Base-by-base conservation (phyloP, 306 rosid genomes). In the Delonix regia region DNA sequence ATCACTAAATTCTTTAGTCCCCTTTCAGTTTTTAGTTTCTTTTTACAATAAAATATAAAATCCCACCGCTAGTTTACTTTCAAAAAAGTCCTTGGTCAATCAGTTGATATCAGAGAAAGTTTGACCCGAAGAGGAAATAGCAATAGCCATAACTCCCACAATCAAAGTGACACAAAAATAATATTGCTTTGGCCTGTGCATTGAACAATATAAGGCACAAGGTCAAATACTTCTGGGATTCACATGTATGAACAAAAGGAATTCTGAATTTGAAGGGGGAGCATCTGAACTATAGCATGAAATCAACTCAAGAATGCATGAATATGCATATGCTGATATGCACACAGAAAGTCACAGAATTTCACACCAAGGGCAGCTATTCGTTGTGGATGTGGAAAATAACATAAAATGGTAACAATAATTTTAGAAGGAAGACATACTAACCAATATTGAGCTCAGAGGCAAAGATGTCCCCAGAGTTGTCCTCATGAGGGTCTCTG, bases 401-500 rank as follows among this genome's bases (percentile, higher is more conserved):
- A 19, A 15, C 12, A 27, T 24, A 16, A 80, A 75, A 39, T 60
- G 27, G 41, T 48, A 62, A 34, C 10, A 15, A 41, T 52, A n/a
- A 69, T 18, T 59, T 27, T 4, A 71, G 11, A 68, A 69, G 36
- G 47, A 64, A 60, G 64, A 67, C 25, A 80, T 59, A 85, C 93
- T 83, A 33, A 92, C 98, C 93, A 86, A 24, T 9, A 87, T 78
- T 45, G 89, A 79, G 63, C 80, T 80, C 70, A 92, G 72, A 56
- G 96, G 96, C 81, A 90, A 85, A 84, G 79, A 60, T 63, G 76
- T 83, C 85, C 77, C 93, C 71, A 89, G 83, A 78, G 83, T 75
- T 78, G 89, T 81, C 85, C 90, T 88, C 82, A 84, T 45, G 74
- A 94, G 93, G 63, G 75, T 71, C 72, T 88, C 97, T 92, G 81